Evolutionary conservation across 495 filamentous ascomycete species (phyloP).

Genomic region (Lineolata rhizophorae): DNA sequence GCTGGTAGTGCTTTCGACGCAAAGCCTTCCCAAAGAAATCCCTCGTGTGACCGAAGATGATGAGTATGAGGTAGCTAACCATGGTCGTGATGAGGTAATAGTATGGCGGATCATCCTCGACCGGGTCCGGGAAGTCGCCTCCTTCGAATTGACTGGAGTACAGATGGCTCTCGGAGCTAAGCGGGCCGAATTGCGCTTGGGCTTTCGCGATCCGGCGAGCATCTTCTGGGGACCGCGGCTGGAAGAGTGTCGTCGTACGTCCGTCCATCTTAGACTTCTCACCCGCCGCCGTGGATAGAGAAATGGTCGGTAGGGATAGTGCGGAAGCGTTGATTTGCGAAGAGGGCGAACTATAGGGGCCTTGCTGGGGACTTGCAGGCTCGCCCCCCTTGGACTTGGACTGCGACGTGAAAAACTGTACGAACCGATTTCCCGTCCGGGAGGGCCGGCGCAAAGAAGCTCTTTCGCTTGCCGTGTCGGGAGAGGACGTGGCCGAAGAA

Average conservation of each 20-base stretch:
- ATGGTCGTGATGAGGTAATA: slow-evolving; percentile 94
- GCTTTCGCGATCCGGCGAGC: slow-evolving; percentile 46
- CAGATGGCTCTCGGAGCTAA: slow-evolving; percentile 55
- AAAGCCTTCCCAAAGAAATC: slow-evolving; percentile 98
- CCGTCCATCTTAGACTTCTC: no score
- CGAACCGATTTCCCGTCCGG: no score
- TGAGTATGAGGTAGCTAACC: slow-evolving; percentile 88
- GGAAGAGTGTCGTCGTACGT: slow-evolving; percentile 85
- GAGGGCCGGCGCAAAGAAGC: no score
- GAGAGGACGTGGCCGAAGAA: no score
- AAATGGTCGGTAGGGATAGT: no score
- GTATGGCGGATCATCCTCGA: slow-evolving; percentile 92
- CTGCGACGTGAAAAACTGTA: no score
- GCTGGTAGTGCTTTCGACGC: slow-evolving; percentile 58
- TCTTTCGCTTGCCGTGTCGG: no score
- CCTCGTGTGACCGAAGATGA: slow-evolving; percentile 81
- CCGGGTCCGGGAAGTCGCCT: slow-evolving; percentile 50
- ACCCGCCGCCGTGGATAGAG: no score
- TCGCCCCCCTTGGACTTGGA: no score
- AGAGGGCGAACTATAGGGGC: not conserved
- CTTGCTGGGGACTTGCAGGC: no score
- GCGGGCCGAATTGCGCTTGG: slow-evolving; percentile 82
- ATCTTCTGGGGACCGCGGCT: slow-evolving; percentile 78
- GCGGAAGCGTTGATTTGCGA: not conserved
- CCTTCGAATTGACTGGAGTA: slow-evolving; percentile 75